A percentile compares a stretch with the other conserved stretches of the same genome.
Evolutionary conservation across 768 basidiomycete genomes (phyloP).

Genomic region (Lentinula edodes): DNA sequence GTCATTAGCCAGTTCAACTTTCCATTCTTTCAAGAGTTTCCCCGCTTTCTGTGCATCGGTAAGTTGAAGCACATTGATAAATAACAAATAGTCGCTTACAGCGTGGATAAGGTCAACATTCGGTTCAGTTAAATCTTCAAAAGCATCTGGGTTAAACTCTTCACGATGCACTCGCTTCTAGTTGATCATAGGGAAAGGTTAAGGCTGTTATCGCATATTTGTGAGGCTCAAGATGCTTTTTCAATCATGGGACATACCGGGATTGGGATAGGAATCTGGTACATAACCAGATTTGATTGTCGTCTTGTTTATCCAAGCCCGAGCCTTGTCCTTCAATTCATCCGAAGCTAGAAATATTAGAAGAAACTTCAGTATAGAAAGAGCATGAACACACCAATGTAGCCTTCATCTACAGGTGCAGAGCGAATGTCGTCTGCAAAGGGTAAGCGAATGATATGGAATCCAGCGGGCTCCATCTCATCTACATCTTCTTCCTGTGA

Average conservation of each 20-base stretch:
- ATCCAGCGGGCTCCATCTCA: conserved; percentile 78
- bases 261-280: conserved; percentile 90
- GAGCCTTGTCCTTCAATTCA: conserved; percentile 59
- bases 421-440: conserved; percentile 91
- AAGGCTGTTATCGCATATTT: conserved; percentile 45
- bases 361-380: background rate
- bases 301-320: conserved; percentile 72
- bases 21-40: conserved; percentile 65
- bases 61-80: background rate
- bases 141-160: conserved; percentile 70
- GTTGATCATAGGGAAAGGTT: conserved; percentile 85
- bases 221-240: background rate
- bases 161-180: conserved; percentile 91
- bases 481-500: conserved; percentile 63
- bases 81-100: conserved; percentile 30
- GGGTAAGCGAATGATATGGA: conserved; percentile 90
- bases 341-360: conserved; percentile 50
- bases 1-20: conserved; percentile 53
- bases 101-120: conserved; percentile 74
- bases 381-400: conserved; percentile 43
- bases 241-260: conserved; percentile 47
- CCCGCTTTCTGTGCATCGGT: conserved; percentile 53
- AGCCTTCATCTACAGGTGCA: conserved; percentile 62
- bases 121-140: conserved; percentile 81
- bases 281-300: conserved; percentile 68